phyloP scores from a whole-genome alignment of 78 protist genomes.

The Chrysochromulina tobinii region DNA sequence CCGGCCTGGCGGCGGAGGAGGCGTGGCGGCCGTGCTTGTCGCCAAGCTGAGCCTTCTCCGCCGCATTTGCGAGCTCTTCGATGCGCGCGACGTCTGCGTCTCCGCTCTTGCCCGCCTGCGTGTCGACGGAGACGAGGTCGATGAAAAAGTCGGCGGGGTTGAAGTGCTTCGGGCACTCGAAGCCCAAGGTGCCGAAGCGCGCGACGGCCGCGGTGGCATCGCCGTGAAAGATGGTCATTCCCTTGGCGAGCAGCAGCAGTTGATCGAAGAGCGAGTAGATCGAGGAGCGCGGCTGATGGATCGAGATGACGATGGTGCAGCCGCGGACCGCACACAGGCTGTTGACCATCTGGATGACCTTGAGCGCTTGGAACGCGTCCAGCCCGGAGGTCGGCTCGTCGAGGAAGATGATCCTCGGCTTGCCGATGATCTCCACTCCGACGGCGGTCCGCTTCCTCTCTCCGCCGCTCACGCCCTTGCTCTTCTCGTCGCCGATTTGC shows the following conservation, averaged over 20 bases:
- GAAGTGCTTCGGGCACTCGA: not conserved
- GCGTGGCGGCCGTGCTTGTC: no score
- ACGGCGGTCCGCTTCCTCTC: conserved; percentile 37
- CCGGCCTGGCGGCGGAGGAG: no score
- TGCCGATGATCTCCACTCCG: not conserved
- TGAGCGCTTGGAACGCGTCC: not conserved
- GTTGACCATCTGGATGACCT: not conserved
- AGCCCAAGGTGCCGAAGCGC: not conserved
- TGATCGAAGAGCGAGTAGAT: conserved; percentile 34
- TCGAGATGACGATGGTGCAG: conserved; percentile 17
- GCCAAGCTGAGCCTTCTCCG: no score
- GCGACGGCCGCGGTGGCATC: conserved; percentile 35
- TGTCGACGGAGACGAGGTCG: not conserved
- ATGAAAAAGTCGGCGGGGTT: conserved; percentile 54
- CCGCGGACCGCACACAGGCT: not conserved
- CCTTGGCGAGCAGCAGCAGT: conserved; percentile 43
- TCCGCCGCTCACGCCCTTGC: conserved; percentile 37
- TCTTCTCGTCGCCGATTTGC: not conserved
- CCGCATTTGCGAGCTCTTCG: no score
- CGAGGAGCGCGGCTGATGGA: conserved; percentile 62
- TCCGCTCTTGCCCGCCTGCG: no score
- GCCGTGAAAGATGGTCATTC: conserved; percentile 15
- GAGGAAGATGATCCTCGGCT: not conserved
- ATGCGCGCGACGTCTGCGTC: no score
- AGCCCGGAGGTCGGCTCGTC: conserved; percentile 49